Evolutionary conservation across 768 basidiomycete species (phyloP).

Genomic region (Boletus subcaerulescens): DNA sequence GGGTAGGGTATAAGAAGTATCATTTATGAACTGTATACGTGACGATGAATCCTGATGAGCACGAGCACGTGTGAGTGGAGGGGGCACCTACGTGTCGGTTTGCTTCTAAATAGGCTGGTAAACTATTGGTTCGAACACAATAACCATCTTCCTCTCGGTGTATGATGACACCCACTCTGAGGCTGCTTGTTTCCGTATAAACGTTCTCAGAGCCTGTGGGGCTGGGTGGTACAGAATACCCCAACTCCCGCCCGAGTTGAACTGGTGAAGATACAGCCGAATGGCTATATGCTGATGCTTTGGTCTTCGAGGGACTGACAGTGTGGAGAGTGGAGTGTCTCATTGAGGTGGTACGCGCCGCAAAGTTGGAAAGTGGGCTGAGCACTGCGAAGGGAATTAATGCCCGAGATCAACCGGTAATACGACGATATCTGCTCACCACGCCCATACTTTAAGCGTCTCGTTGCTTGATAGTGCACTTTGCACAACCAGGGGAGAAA

Average conservation of each 20-base stretch:
- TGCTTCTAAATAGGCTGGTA: conserved; percentile 73
- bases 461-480: conserved; percentile 68
- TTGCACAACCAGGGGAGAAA: conserved; percentile 93
- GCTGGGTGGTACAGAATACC: conserved; percentile 44
- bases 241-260: conserved; percentile 29
- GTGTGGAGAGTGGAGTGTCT: conserved; percentile 56
- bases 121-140: conserved; percentile 71
- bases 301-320: conserved; percentile 17
- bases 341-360: conserved; percentile 41
- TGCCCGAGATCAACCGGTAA: background rate
- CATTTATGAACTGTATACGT: conserved; percentile 42
- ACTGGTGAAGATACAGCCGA: conserved; percentile 16
- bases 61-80: background rate
- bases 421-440: conserved; percentile 34
- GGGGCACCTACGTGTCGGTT: conserved; percentile 64
- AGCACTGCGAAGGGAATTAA: conserved; percentile 36
- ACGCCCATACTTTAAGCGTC: conserved; percentile 55
- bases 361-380: conserved; percentile 40
- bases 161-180: conserved; percentile 64
- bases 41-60: conserved; percentile 14
- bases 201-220: conserved; percentile 41
- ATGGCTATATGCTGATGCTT: background rate
- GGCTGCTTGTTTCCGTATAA: conserved; percentile 37
- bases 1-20: conserved; percentile 51
- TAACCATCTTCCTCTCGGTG: conserved; percentile 53